Evolutionary conservation across 192 early-diverging fungal genomes (phyloP).

Genomic region (Rhizoclosmatium sp.): DNA sequence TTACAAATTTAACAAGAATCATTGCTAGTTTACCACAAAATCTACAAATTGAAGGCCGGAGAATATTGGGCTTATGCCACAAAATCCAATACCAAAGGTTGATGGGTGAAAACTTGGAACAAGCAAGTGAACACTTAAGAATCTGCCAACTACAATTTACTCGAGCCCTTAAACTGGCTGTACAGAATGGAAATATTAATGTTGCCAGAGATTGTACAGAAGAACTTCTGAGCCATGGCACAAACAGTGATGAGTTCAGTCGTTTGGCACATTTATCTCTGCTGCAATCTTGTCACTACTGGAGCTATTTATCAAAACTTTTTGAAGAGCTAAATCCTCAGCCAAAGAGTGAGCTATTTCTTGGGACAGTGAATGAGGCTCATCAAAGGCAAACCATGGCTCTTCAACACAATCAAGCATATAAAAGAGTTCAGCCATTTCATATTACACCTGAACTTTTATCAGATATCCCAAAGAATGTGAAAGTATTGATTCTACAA

Average conservation of each 20-base stretch:
- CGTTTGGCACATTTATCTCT: not conserved
- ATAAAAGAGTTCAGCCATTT: conserved; percentile 10
- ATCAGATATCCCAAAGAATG: conserved; percentile 27
- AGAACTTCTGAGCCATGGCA: conserved; percentile 5
- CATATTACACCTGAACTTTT: conserved; percentile 7
- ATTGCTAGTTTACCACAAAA: not conserved
- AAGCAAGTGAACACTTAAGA: conserved; percentile 1
- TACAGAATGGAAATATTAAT: not conserved
- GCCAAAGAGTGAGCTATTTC: not conserved
- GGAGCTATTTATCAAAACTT: not conserved
- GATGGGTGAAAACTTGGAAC: not conserved
- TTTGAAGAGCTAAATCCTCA: not conserved
- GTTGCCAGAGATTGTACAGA: not conserved
- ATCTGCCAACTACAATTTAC: not conserved
- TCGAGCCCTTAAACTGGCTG: not conserved
- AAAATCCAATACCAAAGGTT: conserved; percentile 12
- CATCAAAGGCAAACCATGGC: not conserved
- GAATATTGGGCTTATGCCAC: conserved; percentile 7
- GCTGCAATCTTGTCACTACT: conserved; percentile 20
- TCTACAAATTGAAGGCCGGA: conserved; percentile 2
- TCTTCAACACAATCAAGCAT: not conserved
- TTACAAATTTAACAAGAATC: not conserved
- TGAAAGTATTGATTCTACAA: conserved; percentile 21
- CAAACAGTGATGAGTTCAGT: conserved; percentile 4
- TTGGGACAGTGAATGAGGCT: conserved; percentile 3